Conservation (phyloP, 192 early-diverging fungal genomes). For the Rhizophagus sp. region DNA sequence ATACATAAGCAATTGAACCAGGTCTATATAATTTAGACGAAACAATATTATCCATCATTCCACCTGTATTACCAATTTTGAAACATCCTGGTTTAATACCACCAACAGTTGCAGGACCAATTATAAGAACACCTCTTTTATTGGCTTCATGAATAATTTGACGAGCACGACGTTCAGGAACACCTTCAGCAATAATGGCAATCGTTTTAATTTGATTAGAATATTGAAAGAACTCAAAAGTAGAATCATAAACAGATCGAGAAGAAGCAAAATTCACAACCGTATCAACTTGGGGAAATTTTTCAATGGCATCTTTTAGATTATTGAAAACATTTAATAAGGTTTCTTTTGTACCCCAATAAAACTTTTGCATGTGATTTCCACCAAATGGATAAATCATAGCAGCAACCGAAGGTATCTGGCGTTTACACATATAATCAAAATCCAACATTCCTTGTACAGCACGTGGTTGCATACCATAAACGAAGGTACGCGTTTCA, state of each 20-base stretch:
- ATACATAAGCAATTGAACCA: slow-evolving; percentile 96
- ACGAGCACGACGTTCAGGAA: slow-evolving; percentile 95
- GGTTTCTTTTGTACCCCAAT: slow-evolving; percentile 99
- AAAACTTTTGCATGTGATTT: slow-evolving; percentile 99
- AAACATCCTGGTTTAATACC: slow-evolving; percentile 99
- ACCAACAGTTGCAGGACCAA: slow-evolving; percentile 98
- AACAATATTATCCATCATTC: slow-evolving; percentile 99
- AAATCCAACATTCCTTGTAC: slow-evolving; percentile 99
- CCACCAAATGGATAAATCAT: slow-evolving; percentile 99
- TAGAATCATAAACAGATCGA: slow-evolving; percentile 91
- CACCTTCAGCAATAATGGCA: slow-evolving; percentile 98
- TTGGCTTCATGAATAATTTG: slow-evolving; percentile 85
- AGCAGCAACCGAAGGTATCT: slow-evolving; percentile 89
- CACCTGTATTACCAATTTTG: slow-evolving; percentile 99
- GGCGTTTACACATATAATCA: slow-evolving; percentile 98
- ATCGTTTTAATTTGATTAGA: slow-evolving; percentile 87
- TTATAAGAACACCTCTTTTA: slow-evolving; percentile 78
- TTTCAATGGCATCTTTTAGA: slow-evolving; percentile 76
- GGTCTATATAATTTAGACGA: slow-evolving; percentile 95
- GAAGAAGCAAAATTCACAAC: slow-evolving; percentile 99
- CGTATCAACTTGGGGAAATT: slow-evolving; percentile 91
- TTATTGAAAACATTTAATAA: slow-evolving; percentile 92
- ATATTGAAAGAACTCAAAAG: slow-evolving; percentile 82
- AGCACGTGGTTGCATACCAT: slow-evolving; percentile 98
- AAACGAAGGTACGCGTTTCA: slow-evolving; percentile 89